Base-by-base conservation (phyloP, 2,329 filamentous ascomycete genomes). In the Aureobasidium lini region DNA sequence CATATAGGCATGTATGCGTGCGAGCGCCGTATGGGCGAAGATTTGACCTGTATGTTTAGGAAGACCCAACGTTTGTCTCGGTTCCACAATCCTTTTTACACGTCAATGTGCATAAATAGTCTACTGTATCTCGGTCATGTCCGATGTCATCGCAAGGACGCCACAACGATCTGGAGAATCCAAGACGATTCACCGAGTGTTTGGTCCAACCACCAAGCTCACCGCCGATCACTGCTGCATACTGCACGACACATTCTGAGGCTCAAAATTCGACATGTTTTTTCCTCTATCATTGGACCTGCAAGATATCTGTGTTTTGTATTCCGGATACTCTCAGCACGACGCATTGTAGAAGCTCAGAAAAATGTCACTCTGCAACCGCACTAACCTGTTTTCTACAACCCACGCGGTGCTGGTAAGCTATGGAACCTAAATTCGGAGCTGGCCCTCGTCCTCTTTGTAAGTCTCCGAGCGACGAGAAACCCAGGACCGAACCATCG, bases 371-470 rank as follows among this genome's bases (percentile, higher is more conserved):
- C 16, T 47, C 18, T 47, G 3, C 7, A 31, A 23, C n/a, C 52
- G 42, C 53, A 47, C 53, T 47, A 47, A 31, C 32, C 53, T 8
- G 29, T 23, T 56, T 54, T 32, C 31, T 16, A 11, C 18, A 34
- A 23, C 43, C 16, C 42, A 43, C 23, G 40, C 11, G 31, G 53
- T 47, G 42, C 53, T 57, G 52, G 52, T 56, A 56, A 46, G 52
- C 52, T 56, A 57, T 57, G 43, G 15, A 57, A 57, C 53, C 31
- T 47, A 44, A 57, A 48, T 16, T 32, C 23, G 18, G 31, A 43
- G 29, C 39, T 56, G 39, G 3, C 36, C 9, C 16, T 42, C 37
- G 10, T 40, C 42, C 18, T 29, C 39, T 10, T 42, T 23, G 23
- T 23, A 23, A 23, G 23, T 23, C 23, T 23, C 23, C 23, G 11